Evolutionary conservation across 106 monocot species (phyloP).

Genomic region (Phalaenopsis equestris): DNA sequence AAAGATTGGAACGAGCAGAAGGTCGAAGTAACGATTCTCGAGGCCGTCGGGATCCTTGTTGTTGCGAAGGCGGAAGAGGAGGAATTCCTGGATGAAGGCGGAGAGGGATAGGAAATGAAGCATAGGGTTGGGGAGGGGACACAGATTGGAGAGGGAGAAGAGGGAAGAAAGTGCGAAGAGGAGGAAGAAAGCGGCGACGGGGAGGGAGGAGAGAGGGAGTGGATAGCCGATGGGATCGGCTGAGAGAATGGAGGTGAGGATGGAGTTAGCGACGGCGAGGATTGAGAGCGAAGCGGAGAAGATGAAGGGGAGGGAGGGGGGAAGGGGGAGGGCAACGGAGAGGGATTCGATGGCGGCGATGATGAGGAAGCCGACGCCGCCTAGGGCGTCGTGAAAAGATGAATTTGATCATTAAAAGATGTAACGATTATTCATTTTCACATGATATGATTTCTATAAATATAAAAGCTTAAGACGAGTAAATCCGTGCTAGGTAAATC

Average conservation of each 20-base stretch:
- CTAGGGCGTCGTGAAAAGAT: constrained; percentile 9
- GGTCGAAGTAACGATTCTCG: constrained; percentile 74
- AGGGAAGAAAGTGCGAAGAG: constrained; percentile 19
- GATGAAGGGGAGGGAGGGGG: constrained; percentile 2
- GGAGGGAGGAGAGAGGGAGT: constrained; percentile 25
- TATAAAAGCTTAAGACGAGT: too few relatives aligned
- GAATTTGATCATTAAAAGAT: too few relatives aligned
- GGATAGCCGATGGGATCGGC: constrained; percentile 8
- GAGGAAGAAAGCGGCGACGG: constrained; percentile 21
- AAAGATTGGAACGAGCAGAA: constrained; percentile 56
- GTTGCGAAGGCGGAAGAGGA: constrained; percentile 40
- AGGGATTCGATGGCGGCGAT: constrained; percentile 14
- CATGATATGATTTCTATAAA: too few relatives aligned
- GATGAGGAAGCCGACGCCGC: constrained; percentile 15
- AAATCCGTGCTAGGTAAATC: too few relatives aligned
- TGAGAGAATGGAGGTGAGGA: neutral
- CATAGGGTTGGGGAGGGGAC: constrained; percentile 38
- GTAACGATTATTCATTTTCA: too few relatives aligned
- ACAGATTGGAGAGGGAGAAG: constrained; percentile 14
- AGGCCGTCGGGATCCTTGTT: constrained; percentile 34
- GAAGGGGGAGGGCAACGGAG: neutral
- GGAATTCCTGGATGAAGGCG: constrained; percentile 46
- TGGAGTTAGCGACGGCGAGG: neutral
- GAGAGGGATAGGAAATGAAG: constrained; percentile 47
- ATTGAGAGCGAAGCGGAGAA: constrained; percentile 3